Evolutionary conservation across 768 basidiomycete genomes (phyloP).

Genomic region (Sutorius australiensis): DNA sequence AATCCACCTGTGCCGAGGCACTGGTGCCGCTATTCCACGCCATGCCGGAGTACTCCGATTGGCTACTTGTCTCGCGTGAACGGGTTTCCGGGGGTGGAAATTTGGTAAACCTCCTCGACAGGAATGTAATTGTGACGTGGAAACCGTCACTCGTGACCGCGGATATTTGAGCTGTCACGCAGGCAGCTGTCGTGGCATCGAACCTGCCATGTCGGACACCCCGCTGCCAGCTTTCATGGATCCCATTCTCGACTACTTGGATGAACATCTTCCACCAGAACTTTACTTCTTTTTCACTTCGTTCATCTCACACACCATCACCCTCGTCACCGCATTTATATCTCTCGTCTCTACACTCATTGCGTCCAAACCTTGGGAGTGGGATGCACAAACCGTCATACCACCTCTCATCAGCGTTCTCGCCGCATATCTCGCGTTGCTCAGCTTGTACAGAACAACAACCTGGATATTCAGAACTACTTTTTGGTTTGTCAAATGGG

Average conservation of each 20-base stretch:
- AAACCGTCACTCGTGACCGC: slow-evolving; percentile 16
- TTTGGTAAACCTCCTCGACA: slow-evolving; percentile 5
- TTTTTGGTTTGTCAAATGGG: slow-evolving; percentile 78
- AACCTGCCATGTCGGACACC: slow-evolving; percentile 26
- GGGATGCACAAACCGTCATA: slow-evolving; percentile 64
- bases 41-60: slow-evolving; percentile 28
- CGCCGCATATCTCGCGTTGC: slow-evolving; percentile 70
- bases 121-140: slow-evolving; percentile 13
- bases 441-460: slow-evolving; percentile 76
- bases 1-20: slow-evolving; percentile 14
- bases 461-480: slow-evolving; percentile 65
- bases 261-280: slow-evolving; percentile 51
- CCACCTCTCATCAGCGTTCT: slow-evolving; percentile 73
- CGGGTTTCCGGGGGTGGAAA: slow-evolving; percentile 5
- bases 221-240: slow-evolving; percentile 49
- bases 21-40: slow-evolving; percentile 4
- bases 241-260: slow-evolving; percentile 51
- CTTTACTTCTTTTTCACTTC: slow-evolving; percentile 50
- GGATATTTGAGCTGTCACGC: slow-evolving; percentile 15
- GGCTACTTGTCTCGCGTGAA: slow-evolving; percentile 10
- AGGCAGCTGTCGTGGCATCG: slow-evolving; percentile 19
- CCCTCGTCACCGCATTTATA: slow-evolving; percentile 47
- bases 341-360: slow-evolving; percentile 46
- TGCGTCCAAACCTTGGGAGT: slow-evolving; percentile 51
- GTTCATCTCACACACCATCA: slow-evolving; percentile 49